Evolutionary conservation across 208 protist species (phyloP).

Genomic region (Crithidia fasciculata): DNA sequence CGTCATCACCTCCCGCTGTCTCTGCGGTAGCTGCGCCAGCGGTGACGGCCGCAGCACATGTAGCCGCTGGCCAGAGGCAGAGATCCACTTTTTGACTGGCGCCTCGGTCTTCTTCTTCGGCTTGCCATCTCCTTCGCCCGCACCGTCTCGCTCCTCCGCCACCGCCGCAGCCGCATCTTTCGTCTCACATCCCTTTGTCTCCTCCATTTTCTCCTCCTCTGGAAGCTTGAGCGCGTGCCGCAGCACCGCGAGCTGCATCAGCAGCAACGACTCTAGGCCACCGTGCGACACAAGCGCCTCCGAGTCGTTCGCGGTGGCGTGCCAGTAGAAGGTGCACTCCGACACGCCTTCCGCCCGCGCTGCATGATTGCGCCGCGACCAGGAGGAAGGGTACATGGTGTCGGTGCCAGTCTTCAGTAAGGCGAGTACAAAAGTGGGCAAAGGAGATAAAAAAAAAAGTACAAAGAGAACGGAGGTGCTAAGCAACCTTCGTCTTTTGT

Average conservation of each 20-base stretch:
- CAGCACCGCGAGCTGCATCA: constrained; percentile 15
- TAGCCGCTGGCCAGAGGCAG: no score
- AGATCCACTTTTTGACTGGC: no score
- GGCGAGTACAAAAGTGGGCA: no score
- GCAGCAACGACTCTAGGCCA: neutral
- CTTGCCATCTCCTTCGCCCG: no score
- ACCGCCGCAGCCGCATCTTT: no score
- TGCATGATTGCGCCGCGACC: neutral
- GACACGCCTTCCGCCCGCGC: neutral
- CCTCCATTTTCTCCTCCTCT: neutral
- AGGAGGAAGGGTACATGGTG: neutral
- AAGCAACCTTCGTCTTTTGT: no score
- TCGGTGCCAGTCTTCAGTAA: no score
- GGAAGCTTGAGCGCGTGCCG: neutral
- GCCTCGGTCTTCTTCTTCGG: no score
- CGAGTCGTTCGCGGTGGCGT: constrained; percentile 12
- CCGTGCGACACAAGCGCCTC: constrained; percentile 18
- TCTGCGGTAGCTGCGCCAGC: neutral
- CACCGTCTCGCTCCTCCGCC: no score
- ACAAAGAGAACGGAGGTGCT: no score
- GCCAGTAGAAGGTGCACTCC: constrained; percentile 17
- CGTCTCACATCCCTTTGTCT: no score
- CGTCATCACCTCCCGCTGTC: neutral
- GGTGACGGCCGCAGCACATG: neutral
- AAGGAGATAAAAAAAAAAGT: no score